Evolutionary conservation across 2,329 filamentous ascomycete genomes (phyloP), one percentile per base, ranked within the genome.

Genomic region (Monilinia polystroma): DNA sequence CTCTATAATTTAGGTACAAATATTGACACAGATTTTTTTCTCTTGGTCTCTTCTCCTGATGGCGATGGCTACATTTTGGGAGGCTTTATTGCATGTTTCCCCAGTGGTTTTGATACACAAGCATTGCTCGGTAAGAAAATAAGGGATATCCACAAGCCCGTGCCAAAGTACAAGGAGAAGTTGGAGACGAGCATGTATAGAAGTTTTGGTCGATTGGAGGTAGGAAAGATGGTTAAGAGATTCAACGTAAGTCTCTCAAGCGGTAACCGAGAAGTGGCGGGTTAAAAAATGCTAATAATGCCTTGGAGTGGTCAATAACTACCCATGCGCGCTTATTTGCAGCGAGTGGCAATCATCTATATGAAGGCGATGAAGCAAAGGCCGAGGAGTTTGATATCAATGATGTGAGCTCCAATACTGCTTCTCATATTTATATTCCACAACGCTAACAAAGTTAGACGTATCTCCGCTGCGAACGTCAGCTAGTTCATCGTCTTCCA

Each of bases 401-500:
- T 35, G 77, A 82, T 68, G 80, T 79, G 72, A 60, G 76, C 58
- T 35, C 16, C 35, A n/a, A 29, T 60, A 26, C 49, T 64, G 51
- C 26, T 47, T 10, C 47, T 49, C 52, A 23, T 58, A 23, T 29
- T 12, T 4, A 5, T 16, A 26, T 16, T 38, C 4, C 23, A 35
- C 53, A 41, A 49, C 20, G 43, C 43, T 68, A 49, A 64, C 26
- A 18, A 20, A n/a, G 7, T 1, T 47, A 76, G 80, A 82, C 81
- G 0, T 76, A 79, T 51, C 64, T 89, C 29, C 78, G 87, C 4
- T 84, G 80, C 69, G 87, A 90, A 75, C 78, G 85, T 43, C 87
- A 89, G 78, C 86, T 84, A 0, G 75, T 90, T 45, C 85, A 88
- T 77, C 80, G 87, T 1, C 74, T 89, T 35, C 85, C 85, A 4